These are phyloP conservation scores for Talaromyces albobiverticillius DNA, from an alignment of 2,329 filamentous ascomycete genomes.

Conservation along the genomic window DNA sequence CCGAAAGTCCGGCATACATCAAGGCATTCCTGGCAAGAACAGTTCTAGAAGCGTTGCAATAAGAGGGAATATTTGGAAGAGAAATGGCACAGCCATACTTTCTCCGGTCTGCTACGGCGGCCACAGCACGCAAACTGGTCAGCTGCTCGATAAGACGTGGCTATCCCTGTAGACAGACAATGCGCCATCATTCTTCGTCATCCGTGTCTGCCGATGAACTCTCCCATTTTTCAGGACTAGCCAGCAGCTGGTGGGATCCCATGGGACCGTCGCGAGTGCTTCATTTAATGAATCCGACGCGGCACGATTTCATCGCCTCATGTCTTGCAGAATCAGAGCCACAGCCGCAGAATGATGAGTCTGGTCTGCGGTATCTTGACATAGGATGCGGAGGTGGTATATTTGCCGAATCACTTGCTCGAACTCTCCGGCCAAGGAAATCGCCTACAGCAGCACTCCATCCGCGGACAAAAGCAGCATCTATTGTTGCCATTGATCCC, in stretches of 20 bases:
- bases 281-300: slow-evolving; percentile 96
- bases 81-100: slow-evolving; percentile 1
- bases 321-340: slow-evolving; percentile 62
- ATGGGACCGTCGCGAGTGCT: slow-evolving; percentile 87
- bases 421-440: slow-evolving; percentile 30
- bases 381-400: slow-evolving; percentile 95
- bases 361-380: slow-evolving; percentile 71
- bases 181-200: slow-evolving; percentile 55
- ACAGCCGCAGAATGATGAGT: slow-evolving; percentile 19
- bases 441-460: slow-evolving; percentile 18
- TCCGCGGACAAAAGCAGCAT: slow-evolving; percentile 34
- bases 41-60: background rate
- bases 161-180: background rate
- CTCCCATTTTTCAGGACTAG: slow-evolving; percentile 90
- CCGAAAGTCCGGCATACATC: background rate
- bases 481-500: slow-evolving; percentile 46
- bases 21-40: background rate
- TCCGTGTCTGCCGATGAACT: slow-evolving; percentile 88
- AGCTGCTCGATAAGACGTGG: slow-evolving; percentile 4
- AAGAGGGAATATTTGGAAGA: no score
- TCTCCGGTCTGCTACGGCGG: slow-evolving; percentile 8
- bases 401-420: slow-evolving; percentile 70
- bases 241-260: slow-evolving; percentile 95
- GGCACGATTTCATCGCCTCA: slow-evolving; percentile 81
- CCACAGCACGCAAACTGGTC: slow-evolving; percentile 5